phyloP scores from a whole-genome alignment of 306 rosid genomes.

The Gastrolobium villosum region DNA sequence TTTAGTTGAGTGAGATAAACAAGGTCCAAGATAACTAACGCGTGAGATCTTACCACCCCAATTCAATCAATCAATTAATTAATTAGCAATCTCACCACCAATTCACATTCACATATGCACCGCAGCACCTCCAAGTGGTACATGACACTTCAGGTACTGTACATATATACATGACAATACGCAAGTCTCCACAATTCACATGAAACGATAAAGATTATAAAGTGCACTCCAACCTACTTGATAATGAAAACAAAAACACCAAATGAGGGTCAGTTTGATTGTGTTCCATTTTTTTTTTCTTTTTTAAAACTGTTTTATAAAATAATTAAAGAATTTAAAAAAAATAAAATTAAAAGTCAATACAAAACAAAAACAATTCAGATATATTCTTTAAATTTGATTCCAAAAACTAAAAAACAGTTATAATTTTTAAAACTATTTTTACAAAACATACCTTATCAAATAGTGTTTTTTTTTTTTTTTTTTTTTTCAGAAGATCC shows the following conservation, averaged over 20 bases:
- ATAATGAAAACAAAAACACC: conserved; percentile 37
- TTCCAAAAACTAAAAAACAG: too few relatives aligned
- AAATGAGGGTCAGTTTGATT: neutral
- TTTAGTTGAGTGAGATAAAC: neutral
- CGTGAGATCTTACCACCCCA: neutral
- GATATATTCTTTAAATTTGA: too few relatives aligned
- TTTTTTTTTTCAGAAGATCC: too few relatives aligned
- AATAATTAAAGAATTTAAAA: too few relatives aligned
- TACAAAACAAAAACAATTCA: too few relatives aligned
- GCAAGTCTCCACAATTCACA: conserved; percentile 14
- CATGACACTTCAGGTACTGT: conserved; percentile 10
- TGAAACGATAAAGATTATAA: conserved; percentile 1
- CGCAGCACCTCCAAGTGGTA: conserved; percentile 9
- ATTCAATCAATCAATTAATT: conserved; percentile 12
- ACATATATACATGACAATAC: conserved; percentile 6
- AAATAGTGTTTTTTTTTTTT: too few relatives aligned
- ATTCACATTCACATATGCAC: neutral
- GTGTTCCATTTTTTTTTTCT: too few relatives aligned
- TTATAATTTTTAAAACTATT: too few relatives aligned
- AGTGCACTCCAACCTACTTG: conserved; percentile 20
- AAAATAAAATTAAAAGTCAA: too few relatives aligned
- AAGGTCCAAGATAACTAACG: conserved; percentile 5
- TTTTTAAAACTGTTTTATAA: too few relatives aligned
- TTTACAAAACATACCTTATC: too few relatives aligned
- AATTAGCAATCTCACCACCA: conserved; percentile 18